Evolutionary conservation across 1,284 basidiomycete genomes (phyloP), one percentile per base, ranked within the genome.

Genomic region (Ganoderma sp.): DNA sequence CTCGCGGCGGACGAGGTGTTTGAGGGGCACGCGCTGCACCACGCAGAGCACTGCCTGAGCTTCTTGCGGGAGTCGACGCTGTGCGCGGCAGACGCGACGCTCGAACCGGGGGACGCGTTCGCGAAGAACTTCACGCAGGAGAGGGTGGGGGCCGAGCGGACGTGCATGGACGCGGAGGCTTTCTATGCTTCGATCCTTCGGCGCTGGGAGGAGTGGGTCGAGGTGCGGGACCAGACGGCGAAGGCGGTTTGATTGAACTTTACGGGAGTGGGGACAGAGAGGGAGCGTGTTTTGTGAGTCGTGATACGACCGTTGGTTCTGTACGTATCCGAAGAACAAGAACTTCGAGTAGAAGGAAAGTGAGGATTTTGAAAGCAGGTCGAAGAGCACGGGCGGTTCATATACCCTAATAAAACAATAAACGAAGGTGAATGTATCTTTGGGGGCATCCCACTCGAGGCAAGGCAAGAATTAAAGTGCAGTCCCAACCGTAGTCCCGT

Each of bases 31-130:
- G 34, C 56, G n/a, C 43, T 66, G 17, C 58, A 63, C 60, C 69
- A 70, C 32, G 63, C 45, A n/a, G 72, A 74, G 45, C 73, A 73
- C 61, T 75, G 72, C 63, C 64, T 75, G 52, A 71, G 69, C 67
- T 69, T 71, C 45, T 39, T 75, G 17, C 63, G 69, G 17, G 79
- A 82, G 73, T 75, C 77, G 34, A 76, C 79, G 19, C 68, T 83
- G 41, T 83, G 81, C 69, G 71, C 74, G 12, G 78, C 80, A 60
- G 80, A 83, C 61, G 64, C 76, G 15, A 81, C 80, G 17, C 75
- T 82, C 28, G 81, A 82, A 69, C 77, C 78, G 0, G 79, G 76
- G 28, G 62, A 69, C 42, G 42, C 60, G n/a, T 67, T 75, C 9
- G 65, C 28, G 32, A 48, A 70, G 61, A 75, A 76, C 50, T 73